Evolutionary conservation across 768 basidiomycete genomes (phyloP), one percentile per base, ranked within the genome.

Genomic region (Mycena venus): DNA sequence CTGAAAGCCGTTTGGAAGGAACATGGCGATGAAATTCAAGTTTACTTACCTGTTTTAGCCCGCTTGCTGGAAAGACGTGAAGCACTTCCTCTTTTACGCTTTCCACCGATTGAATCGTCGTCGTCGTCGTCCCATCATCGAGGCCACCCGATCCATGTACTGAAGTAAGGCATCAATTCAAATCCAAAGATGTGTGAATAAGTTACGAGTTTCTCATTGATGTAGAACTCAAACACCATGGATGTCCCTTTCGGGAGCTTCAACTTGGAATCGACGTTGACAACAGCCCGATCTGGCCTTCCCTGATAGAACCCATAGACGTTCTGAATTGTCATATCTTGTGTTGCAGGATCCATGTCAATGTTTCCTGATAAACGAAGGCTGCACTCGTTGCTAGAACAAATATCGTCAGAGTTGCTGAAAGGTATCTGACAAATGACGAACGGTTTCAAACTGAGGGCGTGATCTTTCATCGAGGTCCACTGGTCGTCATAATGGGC

Each of bases 241-340:
- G 67, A 68, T 3, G 56, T 47, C 0, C 67, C 67, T n/a, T 68
- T 68, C 27, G 67, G 56, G 25, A 68, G 67, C 56, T 59, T 68
- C 27, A 44, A 17, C 25, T 68, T 59, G 6, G 53, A 12, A 25
- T 42, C 40, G 1, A 31, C 66, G 19, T 68, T 68, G 38, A 68
- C 66, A n/a, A 68, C 25, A 2, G 34, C 53, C 9, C 55, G 34
- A 32, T 56, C 53, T 5, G 40, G 53, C 12, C 53, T 3, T 12
- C 11, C 23, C 21, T 58, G 56, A 27, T 68, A 68, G 9, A 31
- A 59, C 6, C 15, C 29, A 19, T 68, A 68, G 12, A 68, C 11
- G 9, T 47, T 29, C 19, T 68, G 67, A 23, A 68, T 11, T 8
- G 40, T 68, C 67, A 68, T 42, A 21, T 58, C 38, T 25, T 59